Evolutionary conservation across 163 green algal genomes (phyloP).

Genomic region (Botryococcus braunii): DNA sequence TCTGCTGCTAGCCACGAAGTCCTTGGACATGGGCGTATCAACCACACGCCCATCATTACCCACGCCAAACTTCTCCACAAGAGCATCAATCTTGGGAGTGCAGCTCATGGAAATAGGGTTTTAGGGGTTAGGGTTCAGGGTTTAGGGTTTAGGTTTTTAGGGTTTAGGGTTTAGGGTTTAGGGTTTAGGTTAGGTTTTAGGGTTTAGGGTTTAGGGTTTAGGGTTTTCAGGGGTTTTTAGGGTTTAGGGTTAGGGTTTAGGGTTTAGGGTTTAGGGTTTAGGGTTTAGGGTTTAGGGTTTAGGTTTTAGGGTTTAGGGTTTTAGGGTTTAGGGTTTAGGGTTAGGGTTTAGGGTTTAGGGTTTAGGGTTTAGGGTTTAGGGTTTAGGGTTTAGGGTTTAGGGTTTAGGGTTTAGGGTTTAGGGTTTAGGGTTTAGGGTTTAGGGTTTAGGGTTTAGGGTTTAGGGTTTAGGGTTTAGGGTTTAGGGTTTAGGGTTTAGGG

Average conservation of each 20-base stretch:
- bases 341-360: slow-evolving; percentile 8
- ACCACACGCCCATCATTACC: too few species aligned
- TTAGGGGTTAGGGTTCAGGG: too few species aligned
- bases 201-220: slow-evolving; percentile 13
- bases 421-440: slow-evolving; percentile 9
- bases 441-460: slow-evolving; percentile 13
- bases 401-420: slow-evolving; percentile 7
- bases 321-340: slow-evolving; percentile 2
- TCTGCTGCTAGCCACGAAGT: too few species aligned
- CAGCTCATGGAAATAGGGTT: too few species aligned
- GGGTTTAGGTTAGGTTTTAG: too few species aligned
- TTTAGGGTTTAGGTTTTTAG: too few species aligned
- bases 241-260: slow-evolving; percentile 2
- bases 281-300: slow-evolving; percentile 12
- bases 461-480: slow-evolving; percentile 15
- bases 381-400: slow-evolving; percentile 7
- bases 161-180: too few species aligned
- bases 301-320: slow-evolving; percentile 13
- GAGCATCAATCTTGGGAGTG: too few species aligned
- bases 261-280: slow-evolving; percentile 11
- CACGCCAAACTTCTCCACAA: too few species aligned
- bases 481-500: slow-evolving; percentile 14
- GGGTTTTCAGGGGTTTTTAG: slow-evolving; percentile 4
- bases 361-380: slow-evolving; percentile 8
- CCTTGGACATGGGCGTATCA: too few species aligned